These are phyloP conservation scores for Babesia bigemina DNA, from an alignment of 169 alveolate species.

Conservation along the genomic window DNA sequence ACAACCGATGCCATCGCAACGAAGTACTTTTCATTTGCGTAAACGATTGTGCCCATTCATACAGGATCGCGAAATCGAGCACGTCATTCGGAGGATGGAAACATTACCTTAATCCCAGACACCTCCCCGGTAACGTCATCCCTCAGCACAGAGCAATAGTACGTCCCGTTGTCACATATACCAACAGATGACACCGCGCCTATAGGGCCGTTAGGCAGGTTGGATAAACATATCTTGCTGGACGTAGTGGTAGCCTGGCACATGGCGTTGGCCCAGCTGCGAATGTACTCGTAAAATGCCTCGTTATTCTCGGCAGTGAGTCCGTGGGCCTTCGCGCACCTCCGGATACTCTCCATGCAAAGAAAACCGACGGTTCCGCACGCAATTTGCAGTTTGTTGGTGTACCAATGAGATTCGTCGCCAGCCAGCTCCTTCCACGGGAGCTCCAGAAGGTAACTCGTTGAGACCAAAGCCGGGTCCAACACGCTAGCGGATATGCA, in stretches of 20 bases:
- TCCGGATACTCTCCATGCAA: slow-evolving; percentile 67
- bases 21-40: too few species aligned
- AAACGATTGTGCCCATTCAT: not conserved
- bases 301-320: slow-evolving; percentile 11
- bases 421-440: slow-evolving; percentile 23
- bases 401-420: not conserved
- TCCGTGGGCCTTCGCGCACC: slow-evolving; percentile 24
- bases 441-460: slow-evolving; percentile 13
- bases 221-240: slow-evolving; percentile 23
- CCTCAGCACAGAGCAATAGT: slow-evolving; percentile 7
- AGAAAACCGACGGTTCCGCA: slow-evolving; percentile 73
- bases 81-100: slow-evolving; percentile 2
- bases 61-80: not conserved
- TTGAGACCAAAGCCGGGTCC: slow-evolving; percentile 6
- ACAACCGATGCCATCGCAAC: too few species aligned
- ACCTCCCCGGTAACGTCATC: slow-evolving; percentile 36
- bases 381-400: slow-evolving; percentile 8
- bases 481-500: slow-evolving; percentile 13
- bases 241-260: slow-evolving; percentile 35
- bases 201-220: slow-evolving; percentile 36
- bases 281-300: slow-evolving; percentile 8
- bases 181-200: slow-evolving; percentile 40
- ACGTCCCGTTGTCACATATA: slow-evolving; percentile 33
- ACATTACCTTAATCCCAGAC: slow-evolving; percentile 20
- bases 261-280: slow-evolving; percentile 43